phyloP scores from a whole-genome alignment of 441 rosid genomes.

The Flueggea neowawraea region DNA sequence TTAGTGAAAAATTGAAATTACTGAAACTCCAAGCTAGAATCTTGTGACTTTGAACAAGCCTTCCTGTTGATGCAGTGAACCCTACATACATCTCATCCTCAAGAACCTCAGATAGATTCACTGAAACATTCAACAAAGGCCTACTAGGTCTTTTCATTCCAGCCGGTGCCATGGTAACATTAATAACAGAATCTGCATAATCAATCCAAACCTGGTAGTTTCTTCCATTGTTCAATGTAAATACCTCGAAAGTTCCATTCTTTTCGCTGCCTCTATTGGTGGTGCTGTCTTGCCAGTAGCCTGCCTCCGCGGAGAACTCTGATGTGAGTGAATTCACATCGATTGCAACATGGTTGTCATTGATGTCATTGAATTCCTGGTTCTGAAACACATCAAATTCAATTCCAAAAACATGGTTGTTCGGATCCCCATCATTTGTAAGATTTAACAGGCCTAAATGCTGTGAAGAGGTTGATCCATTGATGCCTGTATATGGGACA shows the following conservation, averaged over 20 bases:
- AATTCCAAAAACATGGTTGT: constrained; percentile 44
- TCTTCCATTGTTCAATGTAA: constrained; percentile 52
- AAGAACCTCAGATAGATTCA: constrained; percentile 49
- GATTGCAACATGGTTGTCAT: constrained; percentile 62
- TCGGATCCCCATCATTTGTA: constrained; percentile 38
- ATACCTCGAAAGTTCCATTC: constrained; percentile 25
- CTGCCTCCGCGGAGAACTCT: constrained; percentile 24
- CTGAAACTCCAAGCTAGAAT: constrained; percentile 72
- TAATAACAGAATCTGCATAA: constrained; percentile 39
- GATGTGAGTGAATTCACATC: constrained; percentile 64
- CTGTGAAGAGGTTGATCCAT: constrained; percentile 41
- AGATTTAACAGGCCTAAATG: constrained; percentile 54
- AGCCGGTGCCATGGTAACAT: constrained; percentile 47
- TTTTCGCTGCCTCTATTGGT: neutral
- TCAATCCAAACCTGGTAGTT: constrained; percentile 81
- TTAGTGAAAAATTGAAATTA: constrained; percentile 44
- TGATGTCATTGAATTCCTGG: constrained; percentile 47
- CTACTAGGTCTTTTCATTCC: constrained; percentile 35
- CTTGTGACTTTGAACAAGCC: constrained; percentile 53
- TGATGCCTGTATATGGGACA: constrained; percentile 35
- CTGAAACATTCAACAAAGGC: constrained; percentile 37
- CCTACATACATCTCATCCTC: constrained; percentile 72
- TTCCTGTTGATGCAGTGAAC: constrained; percentile 65
- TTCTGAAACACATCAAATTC: constrained; percentile 62
- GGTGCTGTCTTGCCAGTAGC: constrained; percentile 42